These are phyloP conservation scores for Blastocladiella emersonii DNA, from an alignment of 371 early-diverging fungal genomes.

Conservation along the genomic window DNA sequence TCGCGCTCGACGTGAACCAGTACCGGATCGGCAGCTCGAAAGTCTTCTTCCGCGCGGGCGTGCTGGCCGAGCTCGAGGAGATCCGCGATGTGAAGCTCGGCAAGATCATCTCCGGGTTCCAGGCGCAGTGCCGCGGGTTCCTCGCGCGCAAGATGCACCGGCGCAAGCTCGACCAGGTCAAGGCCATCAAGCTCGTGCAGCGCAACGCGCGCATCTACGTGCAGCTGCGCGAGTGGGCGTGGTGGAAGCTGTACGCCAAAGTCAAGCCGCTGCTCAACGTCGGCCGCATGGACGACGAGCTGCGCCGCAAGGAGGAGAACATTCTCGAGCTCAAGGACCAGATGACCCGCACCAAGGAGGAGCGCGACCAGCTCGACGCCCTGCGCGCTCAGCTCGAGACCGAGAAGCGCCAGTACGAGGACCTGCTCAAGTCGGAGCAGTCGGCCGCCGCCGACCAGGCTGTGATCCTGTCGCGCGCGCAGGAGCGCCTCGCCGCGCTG, in stretches of 20 bases:
- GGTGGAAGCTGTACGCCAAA: constrained; percentile 94
- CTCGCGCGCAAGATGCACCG: constrained; percentile 59
- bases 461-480: constrained; percentile 59
- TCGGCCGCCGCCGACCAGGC: constrained; percentile 60
- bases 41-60: constrained; percentile 97
- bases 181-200: constrained; percentile 80
- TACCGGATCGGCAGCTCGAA: constrained; percentile 91
- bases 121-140: constrained; percentile 75
- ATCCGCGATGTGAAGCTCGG: constrained; percentile 71
- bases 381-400: constrained; percentile 33
- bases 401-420: constrained; percentile 52
- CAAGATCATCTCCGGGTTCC: constrained; percentile 66
- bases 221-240: constrained; percentile 79
- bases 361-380: constrained; percentile 31
- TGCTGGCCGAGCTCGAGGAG: constrained; percentile 95
- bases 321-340: constrained; percentile 42
- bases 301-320: constrained; percentile 46
- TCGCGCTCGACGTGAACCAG: constrained; percentile 56
- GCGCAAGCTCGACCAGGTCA: constrained; percentile 57
- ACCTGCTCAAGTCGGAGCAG: constrained; percentile 49
- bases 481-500: constrained; percentile 47
- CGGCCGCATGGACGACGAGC: constrained; percentile 58
- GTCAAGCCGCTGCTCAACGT: constrained; percentile 94
- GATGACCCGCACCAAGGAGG: constrained; percentile 34
- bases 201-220: constrained; percentile 79